A percentile compares a stretch with the other conserved stretches of the same genome.
phyloP scores from a whole-genome alignment of 345 rosid species.

The Anacardium occidentale region DNA sequence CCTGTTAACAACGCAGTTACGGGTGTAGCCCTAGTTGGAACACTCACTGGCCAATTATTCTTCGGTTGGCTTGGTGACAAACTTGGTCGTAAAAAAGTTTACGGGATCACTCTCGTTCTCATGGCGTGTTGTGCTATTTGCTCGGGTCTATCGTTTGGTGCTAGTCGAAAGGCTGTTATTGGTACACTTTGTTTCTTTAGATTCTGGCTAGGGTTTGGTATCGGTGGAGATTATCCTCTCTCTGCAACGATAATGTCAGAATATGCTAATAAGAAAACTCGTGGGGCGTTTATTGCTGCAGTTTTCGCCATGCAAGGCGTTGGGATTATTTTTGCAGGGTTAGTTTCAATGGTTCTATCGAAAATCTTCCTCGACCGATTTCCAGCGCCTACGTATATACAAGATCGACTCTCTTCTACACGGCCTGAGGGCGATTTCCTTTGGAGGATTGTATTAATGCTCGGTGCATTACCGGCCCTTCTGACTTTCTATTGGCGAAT shows the following conservation, averaged over 20 bases:
- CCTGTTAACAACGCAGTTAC: constrained; percentile 38
- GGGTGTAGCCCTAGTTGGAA: constrained; percentile 62
- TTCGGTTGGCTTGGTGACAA: constrained; percentile 76
- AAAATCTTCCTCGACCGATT: constrained; percentile 22
- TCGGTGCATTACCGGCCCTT: constrained; percentile 55
- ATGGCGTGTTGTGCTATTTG: constrained; percentile 59
- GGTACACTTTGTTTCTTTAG: constrained; percentile 64
- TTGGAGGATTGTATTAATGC: constrained; percentile 55
- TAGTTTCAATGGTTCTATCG: constrained; percentile 44
- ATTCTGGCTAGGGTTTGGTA: constrained; percentile 76
- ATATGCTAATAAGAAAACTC: constrained; percentile 55
- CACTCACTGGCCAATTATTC: constrained; percentile 52
- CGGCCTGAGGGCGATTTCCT: constrained; percentile 47
- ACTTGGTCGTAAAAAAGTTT: constrained; percentile 57
- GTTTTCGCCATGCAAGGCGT: constrained; percentile 69
- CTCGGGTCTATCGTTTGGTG: constrained; percentile 62
- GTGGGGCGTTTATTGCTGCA: constrained; percentile 57
- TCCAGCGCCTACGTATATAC: background rate
- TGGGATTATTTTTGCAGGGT: constrained; percentile 52
- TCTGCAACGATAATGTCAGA: constrained; percentile 77
- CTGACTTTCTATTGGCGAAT: constrained; percentile 53
- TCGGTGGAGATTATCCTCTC: constrained; percentile 85
- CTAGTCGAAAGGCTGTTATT: constrained; percentile 36
- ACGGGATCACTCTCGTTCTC: constrained; percentile 53
- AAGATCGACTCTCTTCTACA: constrained; percentile 32